These are phyloP conservation scores for Claviceps paspali DNA, from an alignment of 2,329 filamentous ascomycete species.

Conservation along the genomic window DNA sequence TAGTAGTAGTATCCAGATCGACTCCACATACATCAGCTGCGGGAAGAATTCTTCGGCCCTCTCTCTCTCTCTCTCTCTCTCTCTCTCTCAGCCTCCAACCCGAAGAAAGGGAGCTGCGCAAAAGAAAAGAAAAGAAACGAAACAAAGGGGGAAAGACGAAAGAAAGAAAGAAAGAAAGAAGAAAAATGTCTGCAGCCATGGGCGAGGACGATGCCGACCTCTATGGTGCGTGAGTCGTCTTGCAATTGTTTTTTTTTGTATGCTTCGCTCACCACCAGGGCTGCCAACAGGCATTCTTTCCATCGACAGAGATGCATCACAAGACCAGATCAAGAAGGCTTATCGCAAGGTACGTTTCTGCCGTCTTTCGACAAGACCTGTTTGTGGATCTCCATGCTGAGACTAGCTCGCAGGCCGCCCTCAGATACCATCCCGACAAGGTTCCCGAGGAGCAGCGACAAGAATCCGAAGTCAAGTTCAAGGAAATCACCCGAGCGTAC, in stretches of 20 bases:
- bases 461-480: slow-evolving; percentile 84
- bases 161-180: too few species aligned
- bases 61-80: too few species aligned
- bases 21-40: too few species aligned
- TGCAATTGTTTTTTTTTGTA: background rate
- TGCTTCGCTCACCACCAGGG: slow-evolving; percentile 2
- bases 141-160: too few species aligned
- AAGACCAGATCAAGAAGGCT: slow-evolving; percentile 82
- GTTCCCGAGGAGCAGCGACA: slow-evolving; percentile 72
- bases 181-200: slow-evolving; percentile 12
- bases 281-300: slow-evolving; percentile 54
- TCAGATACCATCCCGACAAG: slow-evolving; percentile 90
- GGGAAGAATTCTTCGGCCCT: too few species aligned
- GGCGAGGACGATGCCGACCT: slow-evolving; percentile 37
- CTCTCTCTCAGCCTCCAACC: too few species aligned
- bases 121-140: too few species aligned
- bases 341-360: slow-evolving; percentile 74
- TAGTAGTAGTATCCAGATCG: too few species aligned
- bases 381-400: slow-evolving; percentile 7
- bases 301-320: slow-evolving; percentile 54
- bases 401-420: slow-evolving; percentile 50
- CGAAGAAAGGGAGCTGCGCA: too few species aligned
- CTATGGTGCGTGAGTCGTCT: slow-evolving; percentile 33
- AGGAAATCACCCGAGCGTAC: slow-evolving; percentile 83
- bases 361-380: too few species aligned